Percentiles rank a stretch among this genome's conserved stretches.
Conservation (phyloP, 495 filamentous ascomycete genomes). For the Neurospora sp. region DNA sequence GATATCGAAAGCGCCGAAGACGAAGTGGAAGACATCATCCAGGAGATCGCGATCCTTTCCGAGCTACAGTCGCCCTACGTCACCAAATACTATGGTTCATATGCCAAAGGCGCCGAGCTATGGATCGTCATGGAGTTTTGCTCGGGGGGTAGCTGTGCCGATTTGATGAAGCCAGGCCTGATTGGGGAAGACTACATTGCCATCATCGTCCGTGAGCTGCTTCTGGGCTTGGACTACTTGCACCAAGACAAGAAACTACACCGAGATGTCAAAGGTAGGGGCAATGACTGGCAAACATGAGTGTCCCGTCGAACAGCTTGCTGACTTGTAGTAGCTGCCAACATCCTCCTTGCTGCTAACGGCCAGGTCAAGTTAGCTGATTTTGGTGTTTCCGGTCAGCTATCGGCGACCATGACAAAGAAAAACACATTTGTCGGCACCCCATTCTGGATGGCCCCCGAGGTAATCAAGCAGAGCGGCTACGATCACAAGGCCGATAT, state of each 20-base stretch:
- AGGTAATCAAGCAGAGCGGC: constrained; percentile 96
- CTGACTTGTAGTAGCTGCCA: constrained; percentile 53
- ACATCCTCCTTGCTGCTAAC: constrained; percentile 74
- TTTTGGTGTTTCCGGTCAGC: constrained; percentile 92
- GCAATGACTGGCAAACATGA: neutral
- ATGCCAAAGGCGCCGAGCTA: constrained; percentile 84
- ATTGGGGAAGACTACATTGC: constrained; percentile 91
- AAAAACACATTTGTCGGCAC: constrained; percentile 99
- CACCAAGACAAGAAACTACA: constrained; percentile 94
- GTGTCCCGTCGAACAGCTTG: neutral
- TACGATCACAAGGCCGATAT: constrained; percentile 99
- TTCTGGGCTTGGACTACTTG: constrained; percentile 84
- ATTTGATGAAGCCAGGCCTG: constrained; percentile 83
- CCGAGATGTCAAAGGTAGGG: constrained; percentile 85
- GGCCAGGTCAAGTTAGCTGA: constrained; percentile 96
- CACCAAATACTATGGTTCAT: constrained; percentile 94
- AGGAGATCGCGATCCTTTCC: constrained; percentile 92
- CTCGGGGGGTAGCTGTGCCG: constrained; percentile 83
- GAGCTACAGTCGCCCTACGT: constrained; percentile 91
- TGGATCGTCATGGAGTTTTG: constrained; percentile 99
- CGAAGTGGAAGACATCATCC: constrained; percentile 97
- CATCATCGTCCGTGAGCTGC: constrained; percentile 82
- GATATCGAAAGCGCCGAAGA: constrained; percentile 98
- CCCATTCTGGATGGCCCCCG: constrained; percentile 99
- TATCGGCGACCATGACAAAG: constrained; percentile 99